Evolutionary conservation across 192 early-diverging fungal genomes (phyloP), one percentile per base, ranked within the genome.

Genomic region (Podila verticillata): DNA sequence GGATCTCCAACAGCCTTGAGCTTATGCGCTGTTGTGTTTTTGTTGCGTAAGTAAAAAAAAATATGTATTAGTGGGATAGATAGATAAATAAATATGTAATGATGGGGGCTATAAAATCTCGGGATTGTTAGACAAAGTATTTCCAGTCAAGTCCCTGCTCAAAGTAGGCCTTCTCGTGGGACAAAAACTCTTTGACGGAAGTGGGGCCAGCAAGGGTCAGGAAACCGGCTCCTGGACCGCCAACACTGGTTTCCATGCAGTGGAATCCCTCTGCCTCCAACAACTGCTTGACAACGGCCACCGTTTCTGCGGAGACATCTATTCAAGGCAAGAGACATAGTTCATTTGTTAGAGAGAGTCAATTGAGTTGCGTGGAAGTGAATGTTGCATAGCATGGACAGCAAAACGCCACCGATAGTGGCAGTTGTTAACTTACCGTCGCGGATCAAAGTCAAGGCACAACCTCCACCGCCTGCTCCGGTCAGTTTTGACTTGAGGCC

Each of bases 391-490:
- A 44, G 3, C 39, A 15, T 44, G 39, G 39, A 44, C 12, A n/a
- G n/a, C n/a, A 44, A 2, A 17, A 44, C 13, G 8, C 5, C 0
- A 39, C 36, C 0, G 36, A 12, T 44, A 44, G n/a, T 7, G 12
- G 15, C 10, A 44, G 39, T 2, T 44, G n/a, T n/a, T n/a, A n/a
- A 12, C 39, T 13, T 85, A 91, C 89, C 89, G 57, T 90, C 82
- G 20, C 90, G 87, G 24, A 96, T 73, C 59, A 94, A 83, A 0
- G 94, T 95, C 58, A 99, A 73, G 24, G 94, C 94, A 81, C 98
- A 99, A 15, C 98, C 98, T 63, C 98, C 98, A 48, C 98, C 98
- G 31, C 98, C 97, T 29, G 96, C 96, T 34, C 98, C 98, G 5
- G 98, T 99, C 34, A 99, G 82, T 83, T 99, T 99, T 22, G 95